These are phyloP conservation scores for Kluyveromyces wickerhamii DNA, from an alignment of 805 yeast species.

Conservation along the genomic window DNA sequence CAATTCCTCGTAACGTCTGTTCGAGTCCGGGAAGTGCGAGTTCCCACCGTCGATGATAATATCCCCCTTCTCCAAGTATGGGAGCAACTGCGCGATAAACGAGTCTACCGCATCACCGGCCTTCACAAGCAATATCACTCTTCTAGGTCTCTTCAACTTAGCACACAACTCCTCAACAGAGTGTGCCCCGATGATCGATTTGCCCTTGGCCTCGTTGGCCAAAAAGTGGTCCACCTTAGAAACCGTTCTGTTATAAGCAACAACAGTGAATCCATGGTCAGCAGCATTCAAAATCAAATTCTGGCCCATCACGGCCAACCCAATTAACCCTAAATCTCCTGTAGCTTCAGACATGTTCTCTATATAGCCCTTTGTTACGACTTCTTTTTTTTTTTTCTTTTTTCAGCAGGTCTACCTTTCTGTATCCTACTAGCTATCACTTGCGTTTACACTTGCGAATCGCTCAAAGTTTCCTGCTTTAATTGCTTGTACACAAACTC, in stretches of 20 bases:
- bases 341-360: slow-evolving; percentile 1
- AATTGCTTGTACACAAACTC: too few relatives aligned
- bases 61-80: slow-evolving; percentile 91
- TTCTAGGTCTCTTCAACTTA: slow-evolving; percentile 94
- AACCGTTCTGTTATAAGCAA: slow-evolving; percentile 96
- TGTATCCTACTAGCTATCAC: too few relatives aligned
- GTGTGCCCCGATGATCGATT: slow-evolving; percentile 90
- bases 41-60: slow-evolving; percentile 99
- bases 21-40: slow-evolving; percentile 98
- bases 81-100: slow-evolving; percentile 80
- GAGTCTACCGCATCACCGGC: slow-evolving; percentile 94
- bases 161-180: slow-evolving; percentile 82
- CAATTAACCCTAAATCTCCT: slow-evolving; percentile 92
- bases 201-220: slow-evolving; percentile 94
- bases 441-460: too few relatives aligned
- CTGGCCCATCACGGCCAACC: slow-evolving; percentile 99
- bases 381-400: too few relatives aligned
- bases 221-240: slow-evolving; percentile 92
- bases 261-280: slow-evolving; percentile 97
- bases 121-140: slow-evolving; percentile 88
- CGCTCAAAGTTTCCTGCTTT: too few relatives aligned
- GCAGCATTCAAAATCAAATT: slow-evolving; percentile 96
- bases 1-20: slow-evolving; percentile 91
- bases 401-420: too few relatives aligned
- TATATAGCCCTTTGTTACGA: too few relatives aligned